Base-by-base conservation (phyloP, 2,329 filamentous ascomycete genomes). In the Beauveria pseudobassiana region DNA sequence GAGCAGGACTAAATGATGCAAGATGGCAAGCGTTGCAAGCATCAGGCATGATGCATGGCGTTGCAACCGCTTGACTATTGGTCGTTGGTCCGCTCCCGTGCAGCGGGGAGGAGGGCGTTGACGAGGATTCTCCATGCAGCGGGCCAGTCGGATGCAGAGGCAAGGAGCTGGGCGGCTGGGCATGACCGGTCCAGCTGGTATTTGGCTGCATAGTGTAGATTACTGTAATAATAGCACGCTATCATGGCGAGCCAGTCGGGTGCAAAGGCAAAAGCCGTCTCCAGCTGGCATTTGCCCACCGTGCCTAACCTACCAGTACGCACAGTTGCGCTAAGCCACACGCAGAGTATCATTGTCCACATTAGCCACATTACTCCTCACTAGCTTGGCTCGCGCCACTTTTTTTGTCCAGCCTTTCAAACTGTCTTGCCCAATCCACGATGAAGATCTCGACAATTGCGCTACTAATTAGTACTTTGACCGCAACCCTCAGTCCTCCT, bases 381-480 rank as follows among this genome's bases (percentile, higher is more conserved):
- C 56, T 51, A 34, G 48, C 14, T 3, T 12, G 3, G 26, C 10
- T 18, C 14, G 34, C 56, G 46, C 57, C 57, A 60, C 48, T 60
- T 42, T 52, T 52, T 52, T 24, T 14, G 12, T 52, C 50, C 12
- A 20, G n/a, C 45, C 49, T 12, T 26, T 50, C 14, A 24, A 28
- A 24, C 14, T 9, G 14, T n/a, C n/a, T 26, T 38, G 5, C 3
- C 56, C 56, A 53, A 53, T 38, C 49, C 48, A 53, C 57, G 57
- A 60, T 59, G 57, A 38, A 59, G 57, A 59, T 59, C 59, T 61
- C 59, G 43, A 55, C 59, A 61, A 54, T 49, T 34, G 57, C 50
- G 57, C n/a, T 34, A 26, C 38, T 38, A 14, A 18, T 38, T 20
- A 38, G 34, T 38, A 38, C 43, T 43, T 43, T 58, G 46, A 51